Percentiles rank a stretch among this genome's conserved stretches.
Conservation (phyloP, 2,329 filamentous ascomycete species). For the Ascochyta rabiei region DNA sequence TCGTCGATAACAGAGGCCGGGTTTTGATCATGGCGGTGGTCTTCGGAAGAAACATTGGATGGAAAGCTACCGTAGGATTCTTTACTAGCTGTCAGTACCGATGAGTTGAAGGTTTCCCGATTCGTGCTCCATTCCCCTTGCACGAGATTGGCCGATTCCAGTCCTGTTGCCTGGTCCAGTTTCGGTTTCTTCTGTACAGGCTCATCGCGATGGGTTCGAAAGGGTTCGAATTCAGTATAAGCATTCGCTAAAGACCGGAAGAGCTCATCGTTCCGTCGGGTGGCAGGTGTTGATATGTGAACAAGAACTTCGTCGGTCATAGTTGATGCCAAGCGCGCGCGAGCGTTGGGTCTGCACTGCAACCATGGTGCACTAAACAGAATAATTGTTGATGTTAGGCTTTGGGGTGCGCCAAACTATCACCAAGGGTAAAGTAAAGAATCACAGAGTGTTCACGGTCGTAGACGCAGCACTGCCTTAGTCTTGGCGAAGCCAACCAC, state of each 20-base stretch:
- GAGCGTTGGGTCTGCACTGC: conserved; percentile 6
- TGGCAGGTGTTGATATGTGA: conserved; percentile 54
- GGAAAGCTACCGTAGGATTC: conserved; percentile 46
- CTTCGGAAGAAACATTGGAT: conserved; percentile 25
- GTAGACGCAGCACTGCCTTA: background rate
- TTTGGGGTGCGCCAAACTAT: background rate
- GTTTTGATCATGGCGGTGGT: background rate
- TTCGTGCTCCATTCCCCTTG: background rate
- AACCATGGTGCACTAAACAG: conserved; percentile 12
- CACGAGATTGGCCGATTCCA: background rate
- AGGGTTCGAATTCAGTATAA: conserved; percentile 48
- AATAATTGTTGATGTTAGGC: background rate
- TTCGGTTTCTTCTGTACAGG: background rate
- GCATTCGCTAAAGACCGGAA: conserved; percentile 49
- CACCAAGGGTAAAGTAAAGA: background rate
- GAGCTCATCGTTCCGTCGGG: conserved; percentile 49
- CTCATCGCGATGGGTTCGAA: background rate
- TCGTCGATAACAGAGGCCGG: conserved; percentile 3
- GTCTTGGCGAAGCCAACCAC: background rate
- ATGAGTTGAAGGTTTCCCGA: background rate
- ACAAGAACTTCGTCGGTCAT: conserved; percentile 52
- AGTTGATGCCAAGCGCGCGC: conserved; percentile 5
- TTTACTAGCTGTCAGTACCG: conserved; percentile 26
- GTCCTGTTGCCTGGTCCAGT: background rate
- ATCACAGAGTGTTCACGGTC: background rate